Evolutionary conservation across 164 flowering plant genomes (phyloP), one percentile per base, ranked within the genome.

Genomic region (Macadamia tetraphylla): DNA sequence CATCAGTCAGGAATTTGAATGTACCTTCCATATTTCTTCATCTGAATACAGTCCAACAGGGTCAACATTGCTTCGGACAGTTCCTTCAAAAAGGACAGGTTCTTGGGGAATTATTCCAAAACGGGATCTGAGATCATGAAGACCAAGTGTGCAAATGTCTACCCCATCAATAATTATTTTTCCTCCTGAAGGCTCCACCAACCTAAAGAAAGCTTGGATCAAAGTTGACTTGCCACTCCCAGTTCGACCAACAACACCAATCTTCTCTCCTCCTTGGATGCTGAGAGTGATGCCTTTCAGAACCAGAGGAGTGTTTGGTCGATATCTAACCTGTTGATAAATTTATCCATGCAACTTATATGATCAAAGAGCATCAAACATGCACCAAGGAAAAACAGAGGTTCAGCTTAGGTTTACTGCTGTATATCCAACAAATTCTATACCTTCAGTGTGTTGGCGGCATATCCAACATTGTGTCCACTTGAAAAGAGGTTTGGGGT

Each of bases 51-150:
- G 79, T 14, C 88, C 95, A 66, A 80, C 72, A 1, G 98, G 98
- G 69, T 94, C 97, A 44, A 94, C 71, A 79, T 94, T 94, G 87
- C 91, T 88, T 69, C 98, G 79, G 43, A 94, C 90, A 2, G 96
- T 91, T 65, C 98, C 98, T 82, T 94, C 89, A 59, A 94, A 94
- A 17, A 91, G 92, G 42, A 94, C 92, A 43, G 98, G 98, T 67
- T 94, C 98, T 75, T 94, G 98, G 65, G 97, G 98, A 77, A 94
- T 94, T 73, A 94, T 94, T 1, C 98, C 96, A 35, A 86, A 90
- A 12, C 97, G 89, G 29, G 97, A 91, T 75, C 97, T 82, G 7
- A 94, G 87, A 83, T 91, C 91, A 66, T 91, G 96, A 70, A 94
- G 97, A 23, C 98, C 98, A 4, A 94, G 60, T 57, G 49, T 76